phyloP scores from a whole-genome alignment of 495 filamentous ascomycete species.

The Penicillium macrosclerotiorum region DNA sequence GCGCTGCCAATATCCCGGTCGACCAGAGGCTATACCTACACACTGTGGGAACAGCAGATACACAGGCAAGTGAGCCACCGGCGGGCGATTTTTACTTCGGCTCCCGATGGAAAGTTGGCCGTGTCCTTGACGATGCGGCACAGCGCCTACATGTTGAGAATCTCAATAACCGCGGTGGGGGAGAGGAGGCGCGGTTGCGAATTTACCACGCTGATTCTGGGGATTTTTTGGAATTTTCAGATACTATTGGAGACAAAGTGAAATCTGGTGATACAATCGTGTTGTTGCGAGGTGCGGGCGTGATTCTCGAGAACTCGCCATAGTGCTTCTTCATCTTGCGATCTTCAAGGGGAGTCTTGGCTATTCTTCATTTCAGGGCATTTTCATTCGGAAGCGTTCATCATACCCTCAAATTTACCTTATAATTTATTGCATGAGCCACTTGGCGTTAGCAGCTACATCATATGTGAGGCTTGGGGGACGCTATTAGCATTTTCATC shows the following conservation, averaged over 20 bases:
- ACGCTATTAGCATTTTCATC: too few relatives aligned
- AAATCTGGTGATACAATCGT: slow-evolving; percentile 86
- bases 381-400: slow-evolving; percentile 2
- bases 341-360: slow-evolving; percentile 2
- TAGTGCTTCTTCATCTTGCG: slow-evolving; percentile 6
- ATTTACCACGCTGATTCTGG: slow-evolving; percentile 93
- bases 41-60: slow-evolving; percentile 73
- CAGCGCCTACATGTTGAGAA: slow-evolving; percentile 78
- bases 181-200: slow-evolving; percentile 74
- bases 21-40: slow-evolving; percentile 84
- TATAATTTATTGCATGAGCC: background rate
- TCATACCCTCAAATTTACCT: slow-evolving; percentile 3
- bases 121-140: slow-evolving; percentile 85
- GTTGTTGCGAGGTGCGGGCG: slow-evolving; percentile 77
- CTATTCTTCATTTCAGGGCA: slow-evolving; percentile 12
- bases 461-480: background rate
- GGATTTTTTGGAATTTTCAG: slow-evolving; percentile 77
- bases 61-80: slow-evolving; percentile 73
- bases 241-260: slow-evolving; percentile 62
- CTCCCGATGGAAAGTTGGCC: slow-evolving; percentile 81
- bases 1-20: slow-evolving; percentile 71
- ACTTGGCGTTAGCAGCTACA: background rate
- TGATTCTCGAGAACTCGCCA: slow-evolving; percentile 47
- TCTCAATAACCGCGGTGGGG: slow-evolving; percentile 76
- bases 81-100: slow-evolving; percentile 81